Evolutionary conservation across 1,139 yeast species (phyloP).

Genomic region (Saccharomyces hybrid): DNA sequence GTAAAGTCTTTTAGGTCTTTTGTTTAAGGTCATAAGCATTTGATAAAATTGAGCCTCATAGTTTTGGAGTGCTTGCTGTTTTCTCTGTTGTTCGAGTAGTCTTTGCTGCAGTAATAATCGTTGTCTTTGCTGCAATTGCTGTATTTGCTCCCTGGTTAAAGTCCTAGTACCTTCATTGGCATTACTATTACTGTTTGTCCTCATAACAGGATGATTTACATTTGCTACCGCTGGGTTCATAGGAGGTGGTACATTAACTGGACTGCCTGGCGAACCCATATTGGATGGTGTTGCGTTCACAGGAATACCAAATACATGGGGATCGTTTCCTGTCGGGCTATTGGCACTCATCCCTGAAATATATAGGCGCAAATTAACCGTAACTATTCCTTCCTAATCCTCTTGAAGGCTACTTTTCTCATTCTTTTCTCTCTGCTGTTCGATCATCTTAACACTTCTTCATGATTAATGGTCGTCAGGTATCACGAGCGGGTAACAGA

Average conservation of each 20-base stretch:
- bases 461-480: background rate
- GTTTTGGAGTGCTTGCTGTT: slow-evolving; percentile 39
- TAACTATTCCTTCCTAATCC: background rate
- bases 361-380: background rate
- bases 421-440: background rate
- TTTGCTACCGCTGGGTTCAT: background rate
- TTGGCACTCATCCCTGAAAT: background rate
- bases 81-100: slow-evolving; percentile 34
- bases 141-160: slow-evolving; percentile 17
- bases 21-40: slow-evolving; percentile 26
- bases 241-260: slow-evolving; percentile 8
- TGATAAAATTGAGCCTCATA: slow-evolving; percentile 39
- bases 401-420: background rate
- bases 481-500: background rate
- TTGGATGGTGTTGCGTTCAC: background rate
- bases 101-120: slow-evolving; percentile 33
- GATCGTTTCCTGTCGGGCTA: slow-evolving; percentile 15
- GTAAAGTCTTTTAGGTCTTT: slow-evolving; percentile 40
- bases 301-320: background rate
- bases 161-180: slow-evolving; percentile 15
- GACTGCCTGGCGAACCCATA: slow-evolving; percentile 8
- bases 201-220: background rate
- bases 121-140: slow-evolving; percentile 26
- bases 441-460: background rate
- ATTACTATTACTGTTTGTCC: slow-evolving; percentile 2